These are phyloP conservation scores for Pseudogymnoascus sp. DNA, from an alignment of 2,329 filamentous ascomycete species.

Conservation along the genomic window DNA sequence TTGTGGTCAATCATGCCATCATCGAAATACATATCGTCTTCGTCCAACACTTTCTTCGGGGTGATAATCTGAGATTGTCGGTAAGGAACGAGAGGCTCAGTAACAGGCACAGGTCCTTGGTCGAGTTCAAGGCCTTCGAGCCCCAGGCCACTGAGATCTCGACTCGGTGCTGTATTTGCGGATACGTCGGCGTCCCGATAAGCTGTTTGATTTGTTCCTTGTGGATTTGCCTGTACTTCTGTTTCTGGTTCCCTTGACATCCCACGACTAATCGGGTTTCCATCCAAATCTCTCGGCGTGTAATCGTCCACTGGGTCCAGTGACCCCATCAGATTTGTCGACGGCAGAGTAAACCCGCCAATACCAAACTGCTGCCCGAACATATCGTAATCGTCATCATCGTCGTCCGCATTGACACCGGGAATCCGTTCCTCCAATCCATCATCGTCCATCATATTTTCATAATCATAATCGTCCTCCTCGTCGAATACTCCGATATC, in stretches of 20 bases:
- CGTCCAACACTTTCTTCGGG: constrained; percentile 25
- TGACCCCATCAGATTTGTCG: constrained; percentile 39
- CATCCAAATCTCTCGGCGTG: constrained; percentile 50
- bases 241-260: constrained; percentile 39
- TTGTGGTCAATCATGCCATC: constrained; percentile 48
- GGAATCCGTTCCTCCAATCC: constrained; percentile 62
- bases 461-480: constrained; percentile 54
- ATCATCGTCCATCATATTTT: constrained; percentile 58
- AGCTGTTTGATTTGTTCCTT: neutral
- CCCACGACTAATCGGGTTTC: constrained; percentile 51
- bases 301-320: constrained; percentile 46
- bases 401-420: constrained; percentile 40
- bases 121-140: neutral
- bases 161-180: neutral
- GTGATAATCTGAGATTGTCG: constrained; percentile 1
- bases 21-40: constrained; percentile 65
- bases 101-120: neutral
- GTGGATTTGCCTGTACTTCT: neutral
- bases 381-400: constrained; percentile 43
- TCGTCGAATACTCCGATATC: constrained; percentile 36
- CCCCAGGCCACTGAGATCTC: neutral
- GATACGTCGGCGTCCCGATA: neutral
- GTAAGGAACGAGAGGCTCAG: constrained; percentile 23
- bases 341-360: constrained; percentile 26
- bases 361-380: constrained; percentile 19